A percentile compares a stretch with the other conserved stretches of the same genome.
These are phyloP conservation scores for Mallotus japonicus DNA, from an alignment of 441 rosid species.

Conservation along the genomic window DNA sequence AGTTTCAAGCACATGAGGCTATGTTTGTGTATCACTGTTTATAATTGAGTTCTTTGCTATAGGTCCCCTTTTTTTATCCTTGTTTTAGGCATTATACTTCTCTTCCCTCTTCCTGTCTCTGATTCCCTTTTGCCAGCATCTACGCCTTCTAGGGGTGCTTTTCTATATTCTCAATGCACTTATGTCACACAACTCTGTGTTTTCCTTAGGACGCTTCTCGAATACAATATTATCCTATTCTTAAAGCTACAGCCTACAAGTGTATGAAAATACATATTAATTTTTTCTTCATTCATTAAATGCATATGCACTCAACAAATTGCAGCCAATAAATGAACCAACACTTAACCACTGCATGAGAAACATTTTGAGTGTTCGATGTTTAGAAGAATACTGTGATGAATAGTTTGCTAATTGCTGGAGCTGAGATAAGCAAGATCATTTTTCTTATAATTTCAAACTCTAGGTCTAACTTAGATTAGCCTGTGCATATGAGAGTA, in stretches of 20 bases:
- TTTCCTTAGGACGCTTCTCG: not conserved
- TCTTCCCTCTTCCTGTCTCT: not conserved
- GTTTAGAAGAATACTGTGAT: not conserved
- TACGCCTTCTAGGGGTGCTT: not conserved
- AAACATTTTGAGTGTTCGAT: not conserved
- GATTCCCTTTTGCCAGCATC: not conserved
- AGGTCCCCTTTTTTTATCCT: not conserved
- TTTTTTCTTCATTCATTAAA: not conserved
- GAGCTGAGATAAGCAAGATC: not conserved
- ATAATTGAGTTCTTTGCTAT: not conserved
- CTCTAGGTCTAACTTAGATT: not conserved
- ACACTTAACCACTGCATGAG: not conserved
- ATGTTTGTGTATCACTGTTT: not conserved
- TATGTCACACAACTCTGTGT: not conserved
- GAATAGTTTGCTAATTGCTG: not conserved
- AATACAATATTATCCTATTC: no score
- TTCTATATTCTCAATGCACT: not conserved
- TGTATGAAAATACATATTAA: not conserved
- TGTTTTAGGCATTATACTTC: not conserved
- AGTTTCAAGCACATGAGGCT: not conserved
- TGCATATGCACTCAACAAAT: not conserved
- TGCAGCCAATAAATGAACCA: not conserved
- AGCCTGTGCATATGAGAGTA: not conserved
- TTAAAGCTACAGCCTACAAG: no score
- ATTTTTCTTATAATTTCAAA: not conserved